A percentile compares a stretch with the other conserved stretches of the same genome.
These are phyloP conservation scores for Rickenella mellea DNA, from an alignment of 768 basidiomycete species.

Conservation along the genomic window DNA sequence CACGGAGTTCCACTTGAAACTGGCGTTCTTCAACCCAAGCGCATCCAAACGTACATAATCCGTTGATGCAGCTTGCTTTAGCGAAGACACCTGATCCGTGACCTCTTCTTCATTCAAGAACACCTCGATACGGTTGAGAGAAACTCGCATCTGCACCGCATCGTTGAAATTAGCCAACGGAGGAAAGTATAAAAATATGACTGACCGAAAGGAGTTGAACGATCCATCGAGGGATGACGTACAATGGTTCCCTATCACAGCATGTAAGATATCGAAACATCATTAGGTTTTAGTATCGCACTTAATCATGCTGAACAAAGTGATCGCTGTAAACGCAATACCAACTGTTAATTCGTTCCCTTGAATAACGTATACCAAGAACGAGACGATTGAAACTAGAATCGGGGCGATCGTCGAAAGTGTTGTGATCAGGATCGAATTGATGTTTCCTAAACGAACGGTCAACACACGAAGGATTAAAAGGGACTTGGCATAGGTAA, in stretches of 20 bases:
- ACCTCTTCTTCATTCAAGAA: slow-evolving; percentile 70
- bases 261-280: not conserved
- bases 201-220: slow-evolving; percentile 61
- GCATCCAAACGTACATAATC: slow-evolving; percentile 21
- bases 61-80: slow-evolving; percentile 34
- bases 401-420: slow-evolving; percentile 75
- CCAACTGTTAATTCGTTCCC: slow-evolving; percentile 70
- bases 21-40: slow-evolving; percentile 47
- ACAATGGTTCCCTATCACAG: slow-evolving; percentile 64
- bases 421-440: slow-evolving; percentile 58
- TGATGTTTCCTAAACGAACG: slow-evolving; percentile 62
- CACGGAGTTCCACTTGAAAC: slow-evolving; percentile 55
- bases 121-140: slow-evolving; percentile 56
- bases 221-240: slow-evolving; percentile 72
- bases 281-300: not conserved
- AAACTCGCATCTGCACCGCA: slow-evolving; percentile 44
- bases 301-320: slow-evolving; percentile 80
- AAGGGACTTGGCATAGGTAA: not conserved
- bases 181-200: not conserved
- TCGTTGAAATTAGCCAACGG: too few relatives aligned
- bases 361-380: slow-evolving; percentile 61
- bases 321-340: slow-evolving; percentile 82
- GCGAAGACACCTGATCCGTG: slow-evolving; percentile 50
- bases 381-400: slow-evolving; percentile 70
- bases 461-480: slow-evolving; percentile 23